These are phyloP conservation scores for Aurantiochytrium sp. DNA, from an alignment of 108 stramenopile species.

Conservation along the genomic window DNA sequence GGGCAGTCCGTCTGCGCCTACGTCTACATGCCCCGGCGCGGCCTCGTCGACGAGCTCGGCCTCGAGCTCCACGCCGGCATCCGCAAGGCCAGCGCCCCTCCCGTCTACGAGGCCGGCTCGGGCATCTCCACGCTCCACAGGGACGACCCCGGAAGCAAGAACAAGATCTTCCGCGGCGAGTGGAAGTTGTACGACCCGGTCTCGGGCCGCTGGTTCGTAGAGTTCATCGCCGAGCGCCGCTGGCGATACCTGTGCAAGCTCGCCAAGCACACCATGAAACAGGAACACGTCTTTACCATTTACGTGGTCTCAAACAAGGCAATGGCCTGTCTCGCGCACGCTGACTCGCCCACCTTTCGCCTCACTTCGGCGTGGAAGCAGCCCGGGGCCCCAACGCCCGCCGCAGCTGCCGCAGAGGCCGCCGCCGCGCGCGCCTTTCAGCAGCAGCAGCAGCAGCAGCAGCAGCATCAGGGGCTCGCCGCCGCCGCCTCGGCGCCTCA, in stretches of 20 bases:
- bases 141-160: neutral
- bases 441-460: neutral
- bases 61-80: neutral
- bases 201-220: neutral
- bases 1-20: neutral
- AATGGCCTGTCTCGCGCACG: neutral
- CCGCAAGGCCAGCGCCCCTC: neutral
- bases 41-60: neutral
- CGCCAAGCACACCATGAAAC: constrained; percentile 23
- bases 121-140: neutral
- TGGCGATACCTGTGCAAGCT: constrained; percentile 27
- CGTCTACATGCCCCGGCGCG: neutral
- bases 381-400: neutral
- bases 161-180: constrained; percentile 1
- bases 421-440: neutral
- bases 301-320: neutral
- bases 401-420: neutral
- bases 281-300: constrained; percentile 20
- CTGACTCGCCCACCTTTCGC: neutral
- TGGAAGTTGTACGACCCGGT: neutral
- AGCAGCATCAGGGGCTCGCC: neutral
- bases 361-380: constrained; percentile 28
- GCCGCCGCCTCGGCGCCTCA: too few relatives aligned
- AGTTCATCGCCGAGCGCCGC: neutral
- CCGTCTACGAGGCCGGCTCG: neutral